Evolutionary conservation across 805 yeast genomes (phyloP).

Genomic region (Kodamaea hsintzibuensis): DNA sequence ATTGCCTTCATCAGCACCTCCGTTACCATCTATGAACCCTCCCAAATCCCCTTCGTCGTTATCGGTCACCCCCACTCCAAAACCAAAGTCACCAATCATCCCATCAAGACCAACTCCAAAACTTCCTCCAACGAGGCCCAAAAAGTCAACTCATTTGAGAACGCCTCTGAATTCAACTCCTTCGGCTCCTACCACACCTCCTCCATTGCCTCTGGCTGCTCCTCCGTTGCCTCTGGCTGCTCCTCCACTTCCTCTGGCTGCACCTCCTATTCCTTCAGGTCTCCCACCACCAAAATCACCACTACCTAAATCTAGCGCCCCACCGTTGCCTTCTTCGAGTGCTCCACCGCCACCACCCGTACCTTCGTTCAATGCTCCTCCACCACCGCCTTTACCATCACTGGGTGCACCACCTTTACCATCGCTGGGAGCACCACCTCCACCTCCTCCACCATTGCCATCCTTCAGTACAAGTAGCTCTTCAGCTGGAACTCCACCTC

Average conservation of each 20-base stretch:
- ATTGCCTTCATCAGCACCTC: conserved; percentile 18
- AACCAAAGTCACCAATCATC: conserved; percentile 1
- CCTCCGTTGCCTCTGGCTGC: conserved; percentile 18
- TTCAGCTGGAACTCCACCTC: conserved; percentile 16
- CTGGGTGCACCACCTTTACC: conserved; percentile 3
- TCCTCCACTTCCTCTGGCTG: conserved; percentile 2
- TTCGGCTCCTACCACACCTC: conserved; percentile 9
- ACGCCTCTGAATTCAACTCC: conserved; percentile 11
- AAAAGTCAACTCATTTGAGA: conserved; percentile 37
- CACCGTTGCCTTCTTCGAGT: conserved; percentile 22
- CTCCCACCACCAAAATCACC: conserved; percentile 13
- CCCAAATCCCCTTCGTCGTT: not conserved
- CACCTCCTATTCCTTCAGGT: conserved; percentile 7
- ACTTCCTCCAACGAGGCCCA: conserved; percentile 43
- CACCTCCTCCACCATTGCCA: conserved; percentile 14
- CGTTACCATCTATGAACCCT: conserved; percentile 13
- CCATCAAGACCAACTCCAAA: conserved; percentile 25
- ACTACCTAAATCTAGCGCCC: not conserved
- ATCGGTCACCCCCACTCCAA: not conserved
- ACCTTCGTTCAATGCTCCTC: conserved; percentile 13
- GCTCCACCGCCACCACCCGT: conserved; percentile 19
- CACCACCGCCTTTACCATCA: conserved; percentile 16
- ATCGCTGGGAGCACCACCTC: too few species aligned
- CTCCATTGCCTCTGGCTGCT: conserved; percentile 6
- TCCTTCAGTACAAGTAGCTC: conserved; percentile 16